Evolutionary conservation across 306 rosid genomes (phyloP).

Genomic region (Lathyrus tuberosus): DNA sequence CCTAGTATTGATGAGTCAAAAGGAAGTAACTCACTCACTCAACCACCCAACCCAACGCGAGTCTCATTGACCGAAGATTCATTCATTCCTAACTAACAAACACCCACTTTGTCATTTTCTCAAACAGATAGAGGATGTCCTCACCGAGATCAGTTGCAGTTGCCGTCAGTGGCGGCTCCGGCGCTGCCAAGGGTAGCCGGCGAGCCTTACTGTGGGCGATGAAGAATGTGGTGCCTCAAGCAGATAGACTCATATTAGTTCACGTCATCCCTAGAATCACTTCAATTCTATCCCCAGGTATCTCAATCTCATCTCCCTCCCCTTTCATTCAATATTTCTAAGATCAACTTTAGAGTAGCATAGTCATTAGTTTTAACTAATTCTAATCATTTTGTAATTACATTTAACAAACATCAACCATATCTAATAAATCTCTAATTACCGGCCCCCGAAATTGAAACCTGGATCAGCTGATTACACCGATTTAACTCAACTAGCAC

Average conservation of each 20-base stretch:
- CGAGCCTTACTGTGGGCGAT: conserved; percentile 86
- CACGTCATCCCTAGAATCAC: conserved; percentile 83
- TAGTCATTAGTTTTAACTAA: too few species aligned
- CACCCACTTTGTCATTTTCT: neutral
- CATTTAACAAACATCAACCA: too few species aligned
- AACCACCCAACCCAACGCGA: neutral
- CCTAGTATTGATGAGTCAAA: too few species aligned
- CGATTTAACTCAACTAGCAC: too few species aligned
- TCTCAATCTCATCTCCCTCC: neutral
- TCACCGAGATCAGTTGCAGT: conserved; percentile 69
- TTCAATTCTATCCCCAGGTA: conserved; percentile 76
- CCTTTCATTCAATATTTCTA: neutral
- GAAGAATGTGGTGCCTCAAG: conserved; percentile 65
- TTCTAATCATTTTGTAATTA: too few species aligned
- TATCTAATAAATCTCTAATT: too few species aligned
- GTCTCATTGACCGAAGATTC: neutral
- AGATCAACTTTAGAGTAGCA: too few species aligned
- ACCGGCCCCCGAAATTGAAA: too few species aligned
- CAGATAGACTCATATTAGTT: conserved; percentile 77
- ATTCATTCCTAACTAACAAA: neutral
- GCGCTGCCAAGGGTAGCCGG: conserved; percentile 64
- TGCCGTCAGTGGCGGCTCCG: conserved; percentile 63
- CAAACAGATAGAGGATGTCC: conserved; percentile 15
- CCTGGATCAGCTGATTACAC: too few species aligned
- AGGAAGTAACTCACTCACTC: neutral